Conservation (phyloP, 495 filamentous ascomycete species). For the Barbatosphaeria neglecta region DNA sequence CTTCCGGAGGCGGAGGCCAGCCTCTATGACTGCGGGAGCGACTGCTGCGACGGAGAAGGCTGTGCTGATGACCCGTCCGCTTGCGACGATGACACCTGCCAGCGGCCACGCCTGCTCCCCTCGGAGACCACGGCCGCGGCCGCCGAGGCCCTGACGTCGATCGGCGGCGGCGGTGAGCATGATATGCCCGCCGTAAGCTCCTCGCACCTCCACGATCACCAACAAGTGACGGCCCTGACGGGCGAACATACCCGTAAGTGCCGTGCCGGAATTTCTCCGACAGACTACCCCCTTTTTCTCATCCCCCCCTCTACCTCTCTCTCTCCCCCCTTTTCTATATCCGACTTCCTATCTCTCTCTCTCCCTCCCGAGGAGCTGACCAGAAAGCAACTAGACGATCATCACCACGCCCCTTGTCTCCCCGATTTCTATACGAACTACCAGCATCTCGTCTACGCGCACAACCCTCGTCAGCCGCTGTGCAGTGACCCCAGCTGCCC, state of each 20-base stretch:
- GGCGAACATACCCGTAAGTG: too few relatives aligned
- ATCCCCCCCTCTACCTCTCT: background rate
- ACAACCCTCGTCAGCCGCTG: background rate
- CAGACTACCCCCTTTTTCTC: too few relatives aligned
- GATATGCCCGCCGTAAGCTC: background rate
- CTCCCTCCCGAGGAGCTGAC: background rate
- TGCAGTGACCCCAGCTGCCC: background rate
- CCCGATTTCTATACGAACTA: background rate
- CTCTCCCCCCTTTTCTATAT: background rate
- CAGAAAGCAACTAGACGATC: background rate
- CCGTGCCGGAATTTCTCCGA: too few relatives aligned
- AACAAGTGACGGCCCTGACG: too few relatives aligned
- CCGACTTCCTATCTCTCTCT: background rate
- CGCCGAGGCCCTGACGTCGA: constrained; percentile 23
- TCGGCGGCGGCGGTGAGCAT: constrained; percentile 9
- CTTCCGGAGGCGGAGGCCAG: constrained; percentile 15
- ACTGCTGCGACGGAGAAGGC: constrained; percentile 19
- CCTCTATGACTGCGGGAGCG: constrained; percentile 17
- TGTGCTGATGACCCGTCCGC: constrained; percentile 20
- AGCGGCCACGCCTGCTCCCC: constrained; percentile 6
- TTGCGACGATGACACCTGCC: constrained; percentile 23
- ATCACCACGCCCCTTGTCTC: background rate
- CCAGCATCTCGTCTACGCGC: background rate
- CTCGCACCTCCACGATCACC: too few relatives aligned
- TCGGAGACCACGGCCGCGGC: constrained; percentile 17